Evolutionary conservation across 306 rosid species (phyloP), one percentile per base, ranked within the genome.

Genomic region (Cyamopsis tetragonoloba): DNA sequence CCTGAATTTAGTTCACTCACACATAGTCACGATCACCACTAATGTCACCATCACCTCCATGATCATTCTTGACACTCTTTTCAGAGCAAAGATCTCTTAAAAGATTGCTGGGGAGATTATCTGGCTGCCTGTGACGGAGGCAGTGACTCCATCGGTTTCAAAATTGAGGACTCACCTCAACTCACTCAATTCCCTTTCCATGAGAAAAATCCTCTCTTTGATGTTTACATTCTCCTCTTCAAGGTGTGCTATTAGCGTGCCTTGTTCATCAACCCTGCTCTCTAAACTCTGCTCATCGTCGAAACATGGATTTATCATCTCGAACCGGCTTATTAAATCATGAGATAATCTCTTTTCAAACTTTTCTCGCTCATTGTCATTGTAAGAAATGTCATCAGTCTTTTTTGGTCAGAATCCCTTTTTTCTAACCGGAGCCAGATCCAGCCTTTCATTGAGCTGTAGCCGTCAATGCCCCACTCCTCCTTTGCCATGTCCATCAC

Each of bases 391-490:
- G 47, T 79, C 75, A 18, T 76, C 89, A 38, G 10, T 32, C 48
- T 0, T 26, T 65, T 10, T 77, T 79, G n/a, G 3, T 34, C 82
- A 4, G 74, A 82, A 3, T 75, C 66, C 6, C 73, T 83, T 0
- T 50, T 67, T 76, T 85, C 71, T 10, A 76, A 81, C 7, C 96
- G 77, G 35, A 91, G 88, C 75, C 95, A 67, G 47, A 91, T 88
- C 70, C 83, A 55, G 6, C 96, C 95, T 12, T 89, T 88, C 98
- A 91, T 91, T 4, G 92, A 85, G 2, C 95, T 96, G 27, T 91
- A 91, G 1, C 88, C 87, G 72, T 91, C 85, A 10, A 91, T 87
- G 3, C 95, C 95, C 95, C 89, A 91, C 82, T 87, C 91, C 58
- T 87, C 90, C 66, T 85, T 87, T 2, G 87, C 96, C 87, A 74